phyloP scores from a whole-genome alignment of 2,329 filamentous ascomycete genomes.

The Colletotrichum tropicicola region DNA sequence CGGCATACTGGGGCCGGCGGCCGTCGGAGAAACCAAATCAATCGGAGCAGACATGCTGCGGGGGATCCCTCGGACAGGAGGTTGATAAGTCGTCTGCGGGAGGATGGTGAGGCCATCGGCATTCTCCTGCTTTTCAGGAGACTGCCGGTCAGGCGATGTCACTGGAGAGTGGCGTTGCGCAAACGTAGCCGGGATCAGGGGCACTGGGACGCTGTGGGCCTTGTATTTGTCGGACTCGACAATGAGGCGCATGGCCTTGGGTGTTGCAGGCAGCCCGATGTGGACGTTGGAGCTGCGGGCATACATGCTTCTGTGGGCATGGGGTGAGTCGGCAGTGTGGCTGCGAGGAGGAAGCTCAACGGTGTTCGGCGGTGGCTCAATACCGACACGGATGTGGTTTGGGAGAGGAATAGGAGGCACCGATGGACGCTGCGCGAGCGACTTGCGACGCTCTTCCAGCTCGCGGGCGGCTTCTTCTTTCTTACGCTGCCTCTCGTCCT shows the following conservation, averaged over 20 bases:
- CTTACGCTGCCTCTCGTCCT: constrained; percentile 70
- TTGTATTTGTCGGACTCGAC: constrained; percentile 67
- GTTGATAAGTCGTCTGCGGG: constrained; percentile 52
- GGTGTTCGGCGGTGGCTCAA: constrained; percentile 37
- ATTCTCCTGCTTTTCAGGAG: constrained; percentile 43
- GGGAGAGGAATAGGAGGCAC: constrained; percentile 85
- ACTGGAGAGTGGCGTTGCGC: constrained; percentile 51
- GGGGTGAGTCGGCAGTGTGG: constrained; percentile 70
- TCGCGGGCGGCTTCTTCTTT: constrained; percentile 84
- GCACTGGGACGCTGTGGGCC: constrained; percentile 42
- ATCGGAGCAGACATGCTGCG: constrained; percentile 68
- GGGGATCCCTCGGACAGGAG: constrained; percentile 59
- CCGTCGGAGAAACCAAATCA: constrained; percentile 49
- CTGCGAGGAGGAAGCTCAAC: constrained; percentile 65
- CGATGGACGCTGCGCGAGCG: constrained; percentile 81
- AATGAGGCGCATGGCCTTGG: constrained; percentile 87
- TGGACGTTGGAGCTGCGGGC: constrained; percentile 54
- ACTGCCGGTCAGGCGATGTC: constrained; percentile 44
- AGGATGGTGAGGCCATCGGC: constrained; percentile 55
- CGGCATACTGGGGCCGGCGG: constrained; percentile 33
- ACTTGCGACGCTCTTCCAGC: constrained; percentile 87
- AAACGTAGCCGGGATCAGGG: constrained; percentile 60
- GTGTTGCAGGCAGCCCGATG: constrained; percentile 88
- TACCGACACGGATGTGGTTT: constrained; percentile 52
- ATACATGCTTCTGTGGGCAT: constrained; percentile 53